A percentile compares a stretch with the other conserved stretches of the same genome.
Evolutionary conservation across 2,329 filamentous ascomycete species (phyloP).

Genomic region (Oidium heveae): DNA sequence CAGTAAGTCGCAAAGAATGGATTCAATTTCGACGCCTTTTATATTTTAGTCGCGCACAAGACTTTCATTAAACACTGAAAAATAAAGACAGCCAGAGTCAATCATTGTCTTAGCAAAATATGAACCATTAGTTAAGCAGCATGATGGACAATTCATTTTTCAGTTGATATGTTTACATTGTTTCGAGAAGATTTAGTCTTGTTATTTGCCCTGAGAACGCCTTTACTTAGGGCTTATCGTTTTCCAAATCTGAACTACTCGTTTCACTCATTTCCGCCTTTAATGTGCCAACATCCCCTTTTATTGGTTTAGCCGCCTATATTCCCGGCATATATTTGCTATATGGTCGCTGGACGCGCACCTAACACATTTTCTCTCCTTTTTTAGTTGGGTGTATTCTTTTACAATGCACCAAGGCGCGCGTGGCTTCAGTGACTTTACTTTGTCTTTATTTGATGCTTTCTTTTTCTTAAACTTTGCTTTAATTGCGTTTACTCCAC

Average conservation of each 20-base stretch:
- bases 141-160: background rate
- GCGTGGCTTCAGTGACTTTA: background rate
- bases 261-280: background rate
- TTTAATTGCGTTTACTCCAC: background rate
- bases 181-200: background rate
- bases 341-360: background rate
- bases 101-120: background rate
- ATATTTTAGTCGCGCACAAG: constrained; percentile 1
- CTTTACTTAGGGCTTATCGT: background rate
- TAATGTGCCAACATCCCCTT: background rate
- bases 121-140: background rate
- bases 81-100: background rate
- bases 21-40: background rate
- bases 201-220: background rate
- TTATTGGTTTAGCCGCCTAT: background rate
- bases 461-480: background rate
- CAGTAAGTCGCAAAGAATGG: background rate
- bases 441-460: background rate
- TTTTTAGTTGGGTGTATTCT: background rate
- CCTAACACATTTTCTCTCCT: background rate
- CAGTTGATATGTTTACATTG: background rate
- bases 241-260: background rate
- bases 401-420: background rate
- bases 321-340: background rate
- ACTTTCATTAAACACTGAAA: background rate